Percentiles rank a stretch among this genome's conserved stretches.
These are phyloP conservation scores for Xylaria sp. DNA, from an alignment of 2,329 filamentous ascomycete species.

Conservation along the genomic window DNA sequence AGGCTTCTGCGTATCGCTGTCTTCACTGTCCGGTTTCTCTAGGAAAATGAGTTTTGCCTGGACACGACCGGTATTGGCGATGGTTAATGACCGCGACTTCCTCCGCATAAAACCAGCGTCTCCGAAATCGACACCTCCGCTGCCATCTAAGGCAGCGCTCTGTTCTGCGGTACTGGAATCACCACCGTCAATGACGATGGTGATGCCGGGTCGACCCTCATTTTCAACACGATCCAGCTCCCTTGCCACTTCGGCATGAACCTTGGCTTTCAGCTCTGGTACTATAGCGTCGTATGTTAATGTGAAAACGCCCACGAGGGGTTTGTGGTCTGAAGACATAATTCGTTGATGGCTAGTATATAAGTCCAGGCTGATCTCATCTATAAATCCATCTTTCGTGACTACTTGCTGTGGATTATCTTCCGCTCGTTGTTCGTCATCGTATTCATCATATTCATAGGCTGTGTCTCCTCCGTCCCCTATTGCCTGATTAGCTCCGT, in stretches of 20 bases:
- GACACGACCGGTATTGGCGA: constrained; percentile 92
- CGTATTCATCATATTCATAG: constrained; percentile 71
- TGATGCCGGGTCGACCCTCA: constrained; percentile 84
- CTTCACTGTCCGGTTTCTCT: constrained; percentile 69
- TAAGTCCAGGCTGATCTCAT: constrained; percentile 67
- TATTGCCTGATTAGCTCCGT: constrained; percentile 55
- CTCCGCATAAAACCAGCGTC: constrained; percentile 75
- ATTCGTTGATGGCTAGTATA: constrained; percentile 92
- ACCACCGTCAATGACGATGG: constrained; percentile 78
- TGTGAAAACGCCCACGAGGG: constrained; percentile 83
- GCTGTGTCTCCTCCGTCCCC: constrained; percentile 53
- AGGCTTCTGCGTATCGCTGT: constrained; percentile 49
- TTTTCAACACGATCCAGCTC: constrained; percentile 93
- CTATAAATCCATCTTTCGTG: constrained; percentile 68
- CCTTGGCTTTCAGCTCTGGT: constrained; percentile 81
- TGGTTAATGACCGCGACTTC: constrained; percentile 75
- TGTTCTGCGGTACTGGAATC: constrained; percentile 52
- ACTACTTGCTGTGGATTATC: constrained; percentile 60
- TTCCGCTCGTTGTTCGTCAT: constrained; percentile 53
- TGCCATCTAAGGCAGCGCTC: constrained; percentile 55
- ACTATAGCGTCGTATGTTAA: constrained; percentile 89
- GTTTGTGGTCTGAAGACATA: constrained; percentile 95
- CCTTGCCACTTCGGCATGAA: constrained; percentile 87
- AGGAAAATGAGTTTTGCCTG: constrained; percentile 83
- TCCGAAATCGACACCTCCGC: constrained; percentile 80